phyloP scores from a whole-genome alignment of 1,139 yeast species.

The Taphrina confusa region DNA sequence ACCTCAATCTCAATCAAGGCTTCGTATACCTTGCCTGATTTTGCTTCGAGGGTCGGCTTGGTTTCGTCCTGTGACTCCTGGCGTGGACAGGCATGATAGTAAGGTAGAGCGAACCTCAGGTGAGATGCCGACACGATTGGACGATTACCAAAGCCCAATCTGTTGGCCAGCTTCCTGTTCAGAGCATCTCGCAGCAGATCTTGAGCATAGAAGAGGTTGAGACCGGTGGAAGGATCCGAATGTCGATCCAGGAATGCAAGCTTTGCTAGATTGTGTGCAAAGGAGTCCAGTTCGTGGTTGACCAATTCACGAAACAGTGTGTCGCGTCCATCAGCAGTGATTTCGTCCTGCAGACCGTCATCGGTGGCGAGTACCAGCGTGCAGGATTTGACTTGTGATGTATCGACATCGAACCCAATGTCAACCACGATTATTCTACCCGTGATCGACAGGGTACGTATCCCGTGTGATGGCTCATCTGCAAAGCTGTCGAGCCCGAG shows the following conservation, averaged over 20 bases:
- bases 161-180: not conserved
- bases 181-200: slow-evolving; percentile 10
- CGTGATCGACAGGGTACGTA: slow-evolving; percentile 21
- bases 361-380: slow-evolving; percentile 26
- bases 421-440: slow-evolving; percentile 32
- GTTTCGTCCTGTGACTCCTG: not conserved
- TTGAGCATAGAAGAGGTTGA: slow-evolving; percentile 6
- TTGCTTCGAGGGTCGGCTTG: not conserved
- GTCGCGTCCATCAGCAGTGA: slow-evolving; percentile 19
- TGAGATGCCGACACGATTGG: slow-evolving; percentile 4
- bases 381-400: not conserved
- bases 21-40: not conserved
- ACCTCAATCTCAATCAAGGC: slow-evolving; percentile 13
- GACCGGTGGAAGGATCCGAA: slow-evolving; percentile 9
- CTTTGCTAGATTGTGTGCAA: slow-evolving; percentile 10
- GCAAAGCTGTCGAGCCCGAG: slow-evolving; percentile 25
- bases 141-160: not conserved
- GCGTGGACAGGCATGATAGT: not conserved
- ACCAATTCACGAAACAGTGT: slow-evolving; percentile 7
- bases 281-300: not conserved
- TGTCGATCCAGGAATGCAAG: slow-evolving; percentile 17
- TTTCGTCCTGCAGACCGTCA: slow-evolving; percentile 28
- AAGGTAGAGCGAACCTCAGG: not conserved
- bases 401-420: slow-evolving; percentile 8
- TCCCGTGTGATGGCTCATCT: slow-evolving; percentile 15